These are phyloP conservation scores for Pycnococcus provasolii DNA, from an alignment of 139 green algal species.

Conservation along the genomic window DNA sequence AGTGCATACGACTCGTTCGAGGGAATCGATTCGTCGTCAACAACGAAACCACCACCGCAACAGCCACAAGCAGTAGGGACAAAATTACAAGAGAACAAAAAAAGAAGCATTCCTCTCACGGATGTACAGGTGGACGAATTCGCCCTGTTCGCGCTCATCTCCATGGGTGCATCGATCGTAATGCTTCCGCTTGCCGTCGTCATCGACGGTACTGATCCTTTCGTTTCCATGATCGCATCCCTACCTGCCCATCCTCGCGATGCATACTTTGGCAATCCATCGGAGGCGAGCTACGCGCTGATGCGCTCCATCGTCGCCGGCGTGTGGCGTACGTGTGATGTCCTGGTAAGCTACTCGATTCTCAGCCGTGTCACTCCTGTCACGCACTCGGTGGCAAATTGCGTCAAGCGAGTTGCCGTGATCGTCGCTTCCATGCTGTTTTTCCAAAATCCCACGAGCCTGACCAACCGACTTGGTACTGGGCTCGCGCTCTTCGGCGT, in stretches of 20 bases:
- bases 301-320: slow-evolving; percentile 18
- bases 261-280: not conserved
- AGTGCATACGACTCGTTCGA: not conserved
- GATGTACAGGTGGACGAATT: slow-evolving; percentile 16
- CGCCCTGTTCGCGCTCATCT: slow-evolving; percentile 35
- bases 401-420: slow-evolving; percentile 21
- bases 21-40: too few species aligned
- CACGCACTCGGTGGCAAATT: slow-evolving; percentile 28
- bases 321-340: slow-evolving; percentile 21
- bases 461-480: too few species aligned
- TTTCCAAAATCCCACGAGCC: slow-evolving; percentile 19
- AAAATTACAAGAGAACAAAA: too few species aligned
- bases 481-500: too few species aligned
- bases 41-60: too few species aligned
- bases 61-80: too few species aligned
- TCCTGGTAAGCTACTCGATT: slow-evolving; percentile 24
- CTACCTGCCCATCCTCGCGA: not conserved
- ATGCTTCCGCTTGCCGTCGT: slow-evolving; percentile 22
- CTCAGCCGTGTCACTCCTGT: slow-evolving; percentile 19
- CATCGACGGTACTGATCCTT: slow-evolving; percentile 10
- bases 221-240: slow-evolving; percentile 1
- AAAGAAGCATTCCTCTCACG: not conserved
- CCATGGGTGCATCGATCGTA: slow-evolving; percentile 22
- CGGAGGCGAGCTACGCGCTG: too few species aligned
- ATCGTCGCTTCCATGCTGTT: slow-evolving; percentile 26